These are phyloP conservation scores for Colletotrichum ledebouriae DNA, from an alignment of 2,329 filamentous ascomycete genomes.

Conservation along the genomic window DNA sequence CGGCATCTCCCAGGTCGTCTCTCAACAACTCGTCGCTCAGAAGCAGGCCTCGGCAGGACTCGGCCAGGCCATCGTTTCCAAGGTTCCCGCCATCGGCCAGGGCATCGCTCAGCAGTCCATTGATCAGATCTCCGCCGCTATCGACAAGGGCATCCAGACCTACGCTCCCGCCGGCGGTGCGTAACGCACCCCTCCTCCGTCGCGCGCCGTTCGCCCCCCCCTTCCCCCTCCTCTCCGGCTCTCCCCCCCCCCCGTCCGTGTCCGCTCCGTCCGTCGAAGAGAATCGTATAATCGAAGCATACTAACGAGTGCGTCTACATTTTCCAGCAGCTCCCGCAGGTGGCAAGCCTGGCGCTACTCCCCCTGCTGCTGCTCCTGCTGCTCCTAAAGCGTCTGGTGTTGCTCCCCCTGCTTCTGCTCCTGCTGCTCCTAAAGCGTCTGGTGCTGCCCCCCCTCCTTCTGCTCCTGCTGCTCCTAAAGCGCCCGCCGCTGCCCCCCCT, in stretches of 20 bases:
- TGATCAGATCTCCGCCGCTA: conserved; percentile 43
- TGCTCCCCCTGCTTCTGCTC: conserved; percentile 12
- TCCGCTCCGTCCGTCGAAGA: conserved; percentile 14
- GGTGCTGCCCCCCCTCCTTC: conserved; percentile 13
- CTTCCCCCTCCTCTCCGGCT: background rate
- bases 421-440: conserved; percentile 1
- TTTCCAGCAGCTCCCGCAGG: conserved; percentile 15
- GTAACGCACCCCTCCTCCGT: conserved; percentile 31
- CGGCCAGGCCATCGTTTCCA: conserved; percentile 46
- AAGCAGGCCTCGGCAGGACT: conserved; percentile 42
- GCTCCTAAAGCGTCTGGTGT: background rate
- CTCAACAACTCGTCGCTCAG: conserved; percentile 45
- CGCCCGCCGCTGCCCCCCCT: conserved; percentile 8
- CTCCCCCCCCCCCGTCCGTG: conserved; percentile 10
- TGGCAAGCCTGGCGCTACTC: conserved; percentile 16
- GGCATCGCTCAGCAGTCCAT: conserved; percentile 46
- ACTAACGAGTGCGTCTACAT: conserved; percentile 20
- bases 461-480: conserved; percentile 9
- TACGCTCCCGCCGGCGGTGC: conserved; percentile 34
- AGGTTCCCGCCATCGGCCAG: conserved; percentile 48
- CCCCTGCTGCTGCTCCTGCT: conserved; percentile 18
- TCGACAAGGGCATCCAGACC: conserved; percentile 44
- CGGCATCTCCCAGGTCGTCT: conserved; percentile 45
- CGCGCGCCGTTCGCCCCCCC: conserved; percentile 18
- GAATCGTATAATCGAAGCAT: background rate